Conservation (phyloP, 1,139 yeast genomes). For the Candida sp. region DNA sequence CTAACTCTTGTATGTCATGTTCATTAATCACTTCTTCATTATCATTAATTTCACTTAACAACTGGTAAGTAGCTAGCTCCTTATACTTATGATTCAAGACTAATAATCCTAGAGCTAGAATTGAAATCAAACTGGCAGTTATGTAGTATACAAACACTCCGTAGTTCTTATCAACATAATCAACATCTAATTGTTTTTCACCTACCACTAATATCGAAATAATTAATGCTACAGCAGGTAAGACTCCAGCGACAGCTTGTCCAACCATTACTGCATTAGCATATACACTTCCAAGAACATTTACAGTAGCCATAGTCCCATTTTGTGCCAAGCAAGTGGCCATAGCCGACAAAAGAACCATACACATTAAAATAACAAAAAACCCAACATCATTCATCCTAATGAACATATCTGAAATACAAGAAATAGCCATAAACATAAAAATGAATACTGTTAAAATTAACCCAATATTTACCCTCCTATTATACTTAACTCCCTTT, state of each 20-base stretch:
- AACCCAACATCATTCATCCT: conserved; percentile 36
- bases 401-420: conserved; percentile 40
- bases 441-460: conserved; percentile 54
- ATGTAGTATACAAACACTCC: conserved; percentile 65
- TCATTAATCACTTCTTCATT: conserved; percentile 4
- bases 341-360: conserved; percentile 57
- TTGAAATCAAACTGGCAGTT: conserved; percentile 63
- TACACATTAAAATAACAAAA: conserved; percentile 48
- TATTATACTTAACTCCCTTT: conserved; percentile 55
- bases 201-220: conserved; percentile 51
- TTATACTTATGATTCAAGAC: conserved; percentile 26
- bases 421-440: conserved; percentile 48
- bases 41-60: conserved; percentile 13
- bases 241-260: conserved; percentile 89
- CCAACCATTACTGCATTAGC: conserved; percentile 94
- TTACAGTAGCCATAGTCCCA: conserved; percentile 86
- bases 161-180: conserved; percentile 34
- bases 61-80: conserved; percentile 16
- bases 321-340: conserved; percentile 81
- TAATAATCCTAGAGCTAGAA: conserved; percentile 41
- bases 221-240: conserved; percentile 79
- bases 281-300: conserved; percentile 71
- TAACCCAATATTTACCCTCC: conserved; percentile 60
- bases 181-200: conserved; percentile 14
- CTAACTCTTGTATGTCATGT: conserved; percentile 11